phyloP scores from a whole-genome alignment of 331 rosid species.

The Quercus phellos region DNA sequence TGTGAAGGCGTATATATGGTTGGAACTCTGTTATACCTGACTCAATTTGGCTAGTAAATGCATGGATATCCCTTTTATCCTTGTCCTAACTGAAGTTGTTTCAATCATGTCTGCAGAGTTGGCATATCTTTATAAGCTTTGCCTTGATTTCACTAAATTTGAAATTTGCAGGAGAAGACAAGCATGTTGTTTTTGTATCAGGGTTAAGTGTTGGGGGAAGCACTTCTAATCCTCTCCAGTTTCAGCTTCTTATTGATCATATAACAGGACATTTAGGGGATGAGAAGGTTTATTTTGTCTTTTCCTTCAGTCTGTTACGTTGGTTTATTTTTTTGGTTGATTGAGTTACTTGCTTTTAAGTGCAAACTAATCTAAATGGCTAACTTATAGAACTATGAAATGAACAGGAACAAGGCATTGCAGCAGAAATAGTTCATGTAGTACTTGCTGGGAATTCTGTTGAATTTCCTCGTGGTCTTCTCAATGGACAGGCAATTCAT shows the following conservation, averaged over 20 bases:
- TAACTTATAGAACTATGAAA: conserved; percentile 28
- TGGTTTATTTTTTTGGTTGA: background rate
- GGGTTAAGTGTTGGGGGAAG: conserved; percentile 80
- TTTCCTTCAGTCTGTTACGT: conserved; percentile 13
- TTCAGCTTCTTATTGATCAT: conserved; percentile 94
- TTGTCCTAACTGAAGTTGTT: background rate
- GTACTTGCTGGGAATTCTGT: conserved; percentile 88
- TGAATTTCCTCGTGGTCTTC: conserved; percentile 60
- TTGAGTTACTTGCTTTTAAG: background rate
- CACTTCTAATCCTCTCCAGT: conserved; percentile 74
- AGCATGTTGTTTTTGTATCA: conserved; percentile 73
- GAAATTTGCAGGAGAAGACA: conserved; percentile 69
- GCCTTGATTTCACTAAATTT: conserved; percentile 9
- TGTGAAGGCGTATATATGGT: background rate
- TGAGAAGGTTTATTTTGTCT: conserved; percentile 53
- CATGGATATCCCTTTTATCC: background rate
- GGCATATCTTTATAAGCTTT: background rate
- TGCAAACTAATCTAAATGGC: conserved; percentile 2
- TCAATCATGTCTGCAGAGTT: background rate
- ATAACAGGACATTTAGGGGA: conserved; percentile 97
- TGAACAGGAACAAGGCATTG: conserved; percentile 76
- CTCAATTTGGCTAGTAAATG: background rate
- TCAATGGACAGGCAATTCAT: conserved; percentile 77
- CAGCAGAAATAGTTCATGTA: conserved; percentile 75
- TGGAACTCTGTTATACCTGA: background rate